phyloP scores from a whole-genome alignment of 139 green algal genomes.

The Astrephomene gubernaculifera region DNA sequence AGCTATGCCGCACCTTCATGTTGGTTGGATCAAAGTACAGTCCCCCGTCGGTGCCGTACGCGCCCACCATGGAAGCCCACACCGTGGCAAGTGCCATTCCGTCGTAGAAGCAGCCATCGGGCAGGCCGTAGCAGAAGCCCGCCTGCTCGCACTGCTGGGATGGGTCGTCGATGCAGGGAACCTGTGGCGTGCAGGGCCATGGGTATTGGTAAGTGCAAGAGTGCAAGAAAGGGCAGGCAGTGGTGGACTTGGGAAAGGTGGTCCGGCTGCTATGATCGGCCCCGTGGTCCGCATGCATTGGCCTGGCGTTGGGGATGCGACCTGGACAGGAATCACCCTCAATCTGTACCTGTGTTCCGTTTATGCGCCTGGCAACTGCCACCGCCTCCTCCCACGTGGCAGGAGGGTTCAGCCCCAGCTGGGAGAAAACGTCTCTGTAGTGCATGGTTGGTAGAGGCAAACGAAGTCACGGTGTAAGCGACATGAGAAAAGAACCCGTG shows the following conservation, averaged over 20 bases:
- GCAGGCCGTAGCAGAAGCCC: slow-evolving; percentile 29
- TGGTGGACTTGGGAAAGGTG: not conserved
- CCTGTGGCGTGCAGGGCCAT: not conserved
- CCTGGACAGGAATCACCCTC: not conserved
- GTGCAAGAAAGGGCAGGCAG: not conserved
- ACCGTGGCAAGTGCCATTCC: slow-evolving; percentile 17
- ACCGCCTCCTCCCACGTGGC: not conserved
- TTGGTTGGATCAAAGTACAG: slow-evolving; percentile 10
- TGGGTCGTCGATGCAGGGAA: not conserved
- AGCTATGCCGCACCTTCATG: slow-evolving; percentile 3
- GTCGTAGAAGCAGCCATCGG: slow-evolving; percentile 22
- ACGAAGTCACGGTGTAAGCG: not conserved
- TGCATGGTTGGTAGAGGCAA: not conserved
- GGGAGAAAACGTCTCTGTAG: not conserved
- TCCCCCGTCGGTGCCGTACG: slow-evolving; percentile 18
- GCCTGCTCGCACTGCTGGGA: not conserved
- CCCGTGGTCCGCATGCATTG: not conserved
- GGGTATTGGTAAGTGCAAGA: not conserved
- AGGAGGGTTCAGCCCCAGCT: not conserved
- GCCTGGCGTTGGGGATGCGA: too few relatives aligned
- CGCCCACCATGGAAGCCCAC: slow-evolving; percentile 28
- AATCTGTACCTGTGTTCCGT: slow-evolving; percentile 4
- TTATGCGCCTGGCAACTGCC: not conserved
- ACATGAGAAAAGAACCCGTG: not conserved
- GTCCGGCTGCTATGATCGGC: not conserved